Conservation (phyloP, 345 rosid genomes). For the Brassica nigra region DNA sequence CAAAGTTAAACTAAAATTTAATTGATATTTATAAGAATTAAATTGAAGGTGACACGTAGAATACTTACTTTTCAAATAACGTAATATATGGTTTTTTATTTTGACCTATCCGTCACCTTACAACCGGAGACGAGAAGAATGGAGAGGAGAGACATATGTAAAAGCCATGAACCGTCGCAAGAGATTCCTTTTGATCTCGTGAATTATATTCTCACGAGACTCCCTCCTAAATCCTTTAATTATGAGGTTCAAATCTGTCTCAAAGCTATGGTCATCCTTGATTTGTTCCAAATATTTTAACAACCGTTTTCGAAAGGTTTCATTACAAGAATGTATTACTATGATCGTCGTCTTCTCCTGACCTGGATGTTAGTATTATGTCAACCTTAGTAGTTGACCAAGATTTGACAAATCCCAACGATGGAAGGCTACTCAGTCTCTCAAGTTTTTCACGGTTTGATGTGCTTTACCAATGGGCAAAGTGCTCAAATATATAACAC, state of each 20-base stretch:
- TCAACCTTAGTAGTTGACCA: not conserved
- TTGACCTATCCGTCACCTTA: not conserved
- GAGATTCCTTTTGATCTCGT: no score
- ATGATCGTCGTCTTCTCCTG: not conserved
- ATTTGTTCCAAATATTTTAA: no score
- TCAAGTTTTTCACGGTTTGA: conserved; percentile 23
- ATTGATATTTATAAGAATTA: no score
- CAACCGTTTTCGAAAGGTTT: no score
- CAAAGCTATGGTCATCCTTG: no score
- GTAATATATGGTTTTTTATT: not conserved
- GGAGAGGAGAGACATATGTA: not conserved
- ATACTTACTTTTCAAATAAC: no score
- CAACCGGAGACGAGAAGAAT: not conserved
- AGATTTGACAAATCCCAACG: conserved; percentile 5
- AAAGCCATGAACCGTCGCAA: no score
- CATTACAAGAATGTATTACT: not conserved
- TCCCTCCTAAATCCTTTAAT: no score
- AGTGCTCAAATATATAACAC: conserved; percentile 13
- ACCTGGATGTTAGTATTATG: not conserved
- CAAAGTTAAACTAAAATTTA: no score
- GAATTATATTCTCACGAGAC: no score
- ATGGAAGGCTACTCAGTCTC: not conserved
- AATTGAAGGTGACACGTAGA: no score
- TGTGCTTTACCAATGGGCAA: not conserved
- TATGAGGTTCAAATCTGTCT: no score